These are phyloP conservation scores for Scenedesmus sp. DNA, from an alignment of 163 green algal species.

Conservation along the genomic window DNA sequence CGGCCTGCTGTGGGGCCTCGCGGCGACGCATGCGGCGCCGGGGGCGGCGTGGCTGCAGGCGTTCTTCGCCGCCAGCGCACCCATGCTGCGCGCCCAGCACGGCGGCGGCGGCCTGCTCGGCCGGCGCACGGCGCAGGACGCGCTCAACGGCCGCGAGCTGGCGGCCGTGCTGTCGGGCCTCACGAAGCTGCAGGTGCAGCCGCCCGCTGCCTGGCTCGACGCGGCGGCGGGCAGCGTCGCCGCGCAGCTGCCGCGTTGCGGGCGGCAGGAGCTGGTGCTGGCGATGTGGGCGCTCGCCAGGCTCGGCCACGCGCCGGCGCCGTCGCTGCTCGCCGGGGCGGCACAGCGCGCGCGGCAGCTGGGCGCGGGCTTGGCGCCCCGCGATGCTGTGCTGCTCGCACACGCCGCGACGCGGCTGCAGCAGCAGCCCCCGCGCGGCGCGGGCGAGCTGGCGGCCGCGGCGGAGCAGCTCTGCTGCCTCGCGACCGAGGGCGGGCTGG, in stretches of 20 bases:
- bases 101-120: neutral
- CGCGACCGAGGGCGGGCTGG: neutral
- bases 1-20: conserved; percentile 12
- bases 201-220: neutral
- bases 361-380: neutral
- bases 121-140: neutral
- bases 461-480: neutral
- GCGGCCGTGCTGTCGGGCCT: conserved; percentile 2
- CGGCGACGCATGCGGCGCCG: conserved; percentile 7
- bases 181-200: conserved; percentile 8
- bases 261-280: conserved; percentile 14
- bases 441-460: neutral
- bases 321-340: neutral
- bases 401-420: neutral
- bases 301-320: neutral
- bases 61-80: conserved; percentile 2
- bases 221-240: neutral
- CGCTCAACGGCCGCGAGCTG: conserved; percentile 21
- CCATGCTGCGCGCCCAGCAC: neutral
- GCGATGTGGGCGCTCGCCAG: conserved; percentile 2
- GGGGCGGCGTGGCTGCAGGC: neutral
- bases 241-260: conserved; percentile 12
- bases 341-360: neutral
- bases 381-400: conserved; percentile 19
- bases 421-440: too few species aligned